Conservation (phyloP, 208 protist species). For the Leishmania amazonensis region DNA sequence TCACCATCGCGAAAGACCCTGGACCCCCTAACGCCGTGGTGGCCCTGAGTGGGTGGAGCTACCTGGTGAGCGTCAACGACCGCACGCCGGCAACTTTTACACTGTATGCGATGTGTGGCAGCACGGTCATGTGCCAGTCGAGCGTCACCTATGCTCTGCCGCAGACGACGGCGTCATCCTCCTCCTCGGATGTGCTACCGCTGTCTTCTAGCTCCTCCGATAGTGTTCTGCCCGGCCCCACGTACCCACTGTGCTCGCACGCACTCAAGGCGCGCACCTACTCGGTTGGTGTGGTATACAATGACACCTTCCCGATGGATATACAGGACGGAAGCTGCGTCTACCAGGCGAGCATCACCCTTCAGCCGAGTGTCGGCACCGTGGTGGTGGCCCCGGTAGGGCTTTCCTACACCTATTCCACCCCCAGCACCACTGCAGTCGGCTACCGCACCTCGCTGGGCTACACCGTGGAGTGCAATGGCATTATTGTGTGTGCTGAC, state of each 20-base stretch:
- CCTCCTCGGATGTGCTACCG: not conserved
- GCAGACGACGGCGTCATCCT: not conserved
- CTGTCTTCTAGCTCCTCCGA: not conserved
- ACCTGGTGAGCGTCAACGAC: conserved; percentile 31
- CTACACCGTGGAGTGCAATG: conserved; percentile 44
- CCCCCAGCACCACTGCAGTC: conserved; percentile 16
- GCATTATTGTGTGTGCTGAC: conserved; percentile 40
- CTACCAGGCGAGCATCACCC: conserved; percentile 31
- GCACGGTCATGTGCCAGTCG: conserved; percentile 41
- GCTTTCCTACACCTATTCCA: conserved; percentile 29
- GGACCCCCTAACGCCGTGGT: conserved; percentile 24
- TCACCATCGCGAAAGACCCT: conserved; percentile 20
- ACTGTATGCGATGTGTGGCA: conserved; percentile 42
- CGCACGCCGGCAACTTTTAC: conserved; percentile 30
- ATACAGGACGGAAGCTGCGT: conserved; percentile 26
- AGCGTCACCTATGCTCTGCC: not conserved
- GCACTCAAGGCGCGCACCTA: conserved; percentile 28
- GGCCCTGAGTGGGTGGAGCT: conserved; percentile 43
- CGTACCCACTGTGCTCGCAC: conserved; percentile 23
- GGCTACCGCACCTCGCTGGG: conserved; percentile 21
- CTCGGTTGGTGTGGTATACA: conserved; percentile 15
- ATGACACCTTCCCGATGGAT: conserved; percentile 38
- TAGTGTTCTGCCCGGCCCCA: not conserved
- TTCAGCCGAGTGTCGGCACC: conserved; percentile 26
- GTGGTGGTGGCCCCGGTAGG: conserved; percentile 13